Evolutionary conservation across 805 yeast genomes (phyloP), one percentile per base, ranked within the genome.

Genomic region (Ogataea sp.): DNA sequence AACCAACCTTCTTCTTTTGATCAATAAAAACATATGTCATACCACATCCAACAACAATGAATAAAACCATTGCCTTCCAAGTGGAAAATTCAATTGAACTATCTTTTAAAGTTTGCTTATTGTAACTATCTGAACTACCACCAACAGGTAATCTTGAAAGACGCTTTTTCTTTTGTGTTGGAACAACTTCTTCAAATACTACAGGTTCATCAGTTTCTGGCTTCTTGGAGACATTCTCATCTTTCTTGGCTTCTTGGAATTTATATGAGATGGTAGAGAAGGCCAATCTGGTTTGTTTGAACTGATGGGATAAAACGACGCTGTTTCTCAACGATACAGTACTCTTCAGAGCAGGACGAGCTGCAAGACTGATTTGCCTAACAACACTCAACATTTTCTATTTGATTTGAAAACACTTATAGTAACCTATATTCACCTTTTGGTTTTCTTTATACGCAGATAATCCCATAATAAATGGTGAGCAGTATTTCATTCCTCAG

Each of bases 61-160:
- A 73, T 21, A 87, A 53, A 2, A 76, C 60, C 15, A 84, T 78
- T 1, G 95, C 88, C 53, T 83, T 84, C 94, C 97, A 87, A 8
- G 88, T 72, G 10, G 90, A 75, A 61, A 81, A 82, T 52, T 85
- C 94, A 40, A 83, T 69, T 31, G 75, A 66, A 10, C 61, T 59
- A 9, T 44, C 48, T 18, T 50, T 50, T 36, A 62, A 38, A 9
- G 51, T 58, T 26, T 53, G 56, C 14, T 59, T 50, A 2, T 51
- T 40, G 40, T 53, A 56, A 35, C 51, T 53, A 11, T 62, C 60
- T 3, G 68, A 59, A 2, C 69, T 39, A 1, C 79, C 81, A 8
- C 95, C 95, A 44, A 87, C 70, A 11, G 93, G 88, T 26, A 84
- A 79, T 55, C 95, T 67, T 46, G 90, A 83, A 42, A 87, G 64